Base-by-base conservation (phyloP, 2,329 filamentous ascomycete species). In the Fusarium sp. region DNA sequence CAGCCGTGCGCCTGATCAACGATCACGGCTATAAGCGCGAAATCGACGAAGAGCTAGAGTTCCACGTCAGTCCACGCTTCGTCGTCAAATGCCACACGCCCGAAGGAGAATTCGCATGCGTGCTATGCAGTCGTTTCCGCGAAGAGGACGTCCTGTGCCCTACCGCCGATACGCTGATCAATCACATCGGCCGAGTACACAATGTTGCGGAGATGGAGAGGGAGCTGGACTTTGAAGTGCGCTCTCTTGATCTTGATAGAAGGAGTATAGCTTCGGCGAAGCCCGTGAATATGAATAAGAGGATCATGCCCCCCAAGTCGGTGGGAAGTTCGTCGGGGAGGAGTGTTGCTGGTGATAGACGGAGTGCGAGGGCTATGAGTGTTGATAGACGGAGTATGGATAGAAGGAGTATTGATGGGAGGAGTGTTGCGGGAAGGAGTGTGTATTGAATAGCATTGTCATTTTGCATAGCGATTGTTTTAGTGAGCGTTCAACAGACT, bases 11-110 rank as follows among this genome's bases (percentile, higher is more conserved):
- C 5, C 31, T 48, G 19, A 56, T 72, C 28, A 52, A 52, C 10
- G 69, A 60, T 3, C 39, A 61, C 4, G 71, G 70, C 5, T 69
- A 72, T 34, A 46, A 61, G 28, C 48, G 69, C 4, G 64, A 75
- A 4, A 62, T 75, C 11, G 70, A 74, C 9, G 72, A 75, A 12
- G 69, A 72, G 10, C 50, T 73, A 34, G 73, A 75, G 43, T 72
- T 74, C 45, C 34, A 71, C 12, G 53, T 72, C 42, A 66, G 60
- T 12, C 73, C 69, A 7, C 71, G 73, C 31, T 75, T 75, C 34
- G 60, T 75, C 1, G 39, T 75, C 12, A 75, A 75, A 14, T 72
- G 72, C 2, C 73, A 75, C 18, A 74, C 69, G 0, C 62, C 72
- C 7, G 70, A 75, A 7, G 73, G 72, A 16, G 59, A 72, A 16